These are phyloP conservation scores for Gaertneriomyces semiglobifer DNA, from an alignment of 192 early-diverging fungal genomes.

Conservation along the genomic window DNA sequence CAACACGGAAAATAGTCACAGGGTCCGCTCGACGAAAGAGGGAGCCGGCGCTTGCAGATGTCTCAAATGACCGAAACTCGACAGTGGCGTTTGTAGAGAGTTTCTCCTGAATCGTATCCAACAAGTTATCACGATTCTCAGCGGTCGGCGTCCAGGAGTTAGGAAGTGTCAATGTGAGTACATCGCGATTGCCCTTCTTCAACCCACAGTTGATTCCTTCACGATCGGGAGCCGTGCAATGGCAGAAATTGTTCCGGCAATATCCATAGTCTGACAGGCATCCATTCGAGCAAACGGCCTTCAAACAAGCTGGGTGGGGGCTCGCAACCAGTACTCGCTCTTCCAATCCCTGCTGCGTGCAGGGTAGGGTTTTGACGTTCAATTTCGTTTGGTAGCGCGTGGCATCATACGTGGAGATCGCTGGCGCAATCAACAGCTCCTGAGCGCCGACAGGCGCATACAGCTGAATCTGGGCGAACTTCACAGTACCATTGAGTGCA, in stretches of 20 bases:
- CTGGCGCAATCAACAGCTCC: not conserved
- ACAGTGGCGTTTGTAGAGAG: no score
- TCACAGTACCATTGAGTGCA: not conserved
- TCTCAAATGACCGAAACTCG: no score
- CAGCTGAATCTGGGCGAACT: slow-evolving; percentile 4
- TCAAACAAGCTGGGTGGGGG: slow-evolving; percentile 1
- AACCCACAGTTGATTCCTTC: slow-evolving; percentile 22
- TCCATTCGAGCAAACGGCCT: slow-evolving; percentile 3
- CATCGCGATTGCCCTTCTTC: slow-evolving; percentile 4
- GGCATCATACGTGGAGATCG: not conserved
- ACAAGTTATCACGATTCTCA: slow-evolving; percentile 1
- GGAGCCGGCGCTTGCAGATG: not conserved
- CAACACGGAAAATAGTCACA: not conserved
- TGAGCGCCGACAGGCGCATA: not conserved
- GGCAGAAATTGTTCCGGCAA: slow-evolving; percentile 10
- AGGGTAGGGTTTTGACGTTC: slow-evolving; percentile 3
- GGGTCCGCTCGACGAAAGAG: not conserved
- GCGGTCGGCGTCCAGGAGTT: slow-evolving; percentile 1
- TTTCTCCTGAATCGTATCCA: not conserved
- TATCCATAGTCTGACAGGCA: slow-evolving; percentile 17
- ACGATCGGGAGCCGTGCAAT: slow-evolving; percentile 6
- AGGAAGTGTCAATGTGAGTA: slow-evolving; percentile 4
- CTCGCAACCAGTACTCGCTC: slow-evolving; percentile 1
- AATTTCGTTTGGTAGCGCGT: slow-evolving; percentile 1
- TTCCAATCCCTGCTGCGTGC: slow-evolving; percentile 7